Base-by-base conservation (phyloP, 805 yeast species). In the Metschnikowia cubensis region DNA sequence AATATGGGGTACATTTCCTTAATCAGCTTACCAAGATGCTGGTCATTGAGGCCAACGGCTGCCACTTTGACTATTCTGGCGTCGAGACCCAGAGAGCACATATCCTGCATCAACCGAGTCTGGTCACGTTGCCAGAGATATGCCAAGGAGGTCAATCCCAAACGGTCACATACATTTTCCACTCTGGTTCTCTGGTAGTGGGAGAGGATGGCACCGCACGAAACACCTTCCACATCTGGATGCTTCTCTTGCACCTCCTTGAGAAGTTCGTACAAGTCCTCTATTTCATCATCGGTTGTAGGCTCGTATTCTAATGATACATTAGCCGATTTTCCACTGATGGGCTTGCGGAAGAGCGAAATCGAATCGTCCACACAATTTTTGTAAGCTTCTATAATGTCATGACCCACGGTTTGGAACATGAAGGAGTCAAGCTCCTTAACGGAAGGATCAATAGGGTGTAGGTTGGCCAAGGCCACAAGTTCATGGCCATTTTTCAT, bases 401-500 rank as follows among this genome's bases (percentile, higher is more conserved):
- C 88, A 65, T 87, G 94, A 0, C 99, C 99, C 6, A 94, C 98
- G 0, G 99, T 94, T 68, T 94, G 99, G 67, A 88, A 94, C 99
- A 94, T 94, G 63, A 85, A 92, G 48, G 96, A 88, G 65, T 94
- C 97, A 48, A 94, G 70, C 65, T 94, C 99, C 57, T 68, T 69
- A 13, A 49, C 45, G 17, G 47, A 38, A n/a, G 50, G 51, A 42
- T 61, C 61, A 1, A 76, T 75, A 1, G 97, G 97, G 59, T 82
- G 81, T 53, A 94, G 67, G 60, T 94, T 94, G 0, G 90, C 98
- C 42, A 92, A 67, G 1, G 96, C 97, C 0, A 81, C 81, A 5
- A 94, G 71, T 59, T 88, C 87, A 69, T 94, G 99, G 13, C 95
- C 96, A 47, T 87, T 82, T 2, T 79, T 76, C n/a, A 87, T 64